Percentiles rank a stretch among this genome's conserved stretches.
Evolutionary conservation across 495 filamentous ascomycete genomes (phyloP).

Genomic region (Xylaria nigripes): DNA sequence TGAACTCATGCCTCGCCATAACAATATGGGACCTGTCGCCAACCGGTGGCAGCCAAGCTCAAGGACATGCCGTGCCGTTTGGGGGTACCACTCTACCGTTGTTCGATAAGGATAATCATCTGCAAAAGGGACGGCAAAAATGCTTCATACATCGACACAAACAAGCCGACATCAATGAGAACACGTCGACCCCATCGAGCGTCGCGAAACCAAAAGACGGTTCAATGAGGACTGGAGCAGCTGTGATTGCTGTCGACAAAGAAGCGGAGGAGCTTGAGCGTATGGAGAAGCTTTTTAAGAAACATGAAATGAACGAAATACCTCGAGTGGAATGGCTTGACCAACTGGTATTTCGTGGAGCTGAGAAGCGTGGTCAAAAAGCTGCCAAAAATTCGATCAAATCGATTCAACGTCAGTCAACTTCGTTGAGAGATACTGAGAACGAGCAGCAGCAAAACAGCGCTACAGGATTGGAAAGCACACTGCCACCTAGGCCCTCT

Average conservation of each 20-base stretch:
- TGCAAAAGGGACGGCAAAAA: slow-evolving; percentile 87
- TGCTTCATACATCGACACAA: slow-evolving; percentile 76
- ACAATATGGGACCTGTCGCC: slow-evolving; percentile 94
- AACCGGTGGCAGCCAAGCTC: slow-evolving; percentile 51
- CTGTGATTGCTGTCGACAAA: slow-evolving; percentile 34
- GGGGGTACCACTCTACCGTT: slow-evolving; percentile 85
- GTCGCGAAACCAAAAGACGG: slow-evolving; percentile 43
- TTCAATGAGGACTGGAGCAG: slow-evolving; percentile 14
- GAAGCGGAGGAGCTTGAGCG: slow-evolving; percentile 72
- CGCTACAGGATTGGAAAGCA: slow-evolving; percentile 26
- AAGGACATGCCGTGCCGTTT: slow-evolving; percentile 77
- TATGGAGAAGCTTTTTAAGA: slow-evolving; percentile 83
- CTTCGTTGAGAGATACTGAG: slow-evolving; percentile 19
- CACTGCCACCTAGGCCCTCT: slow-evolving; percentile 45
- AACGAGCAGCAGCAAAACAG: slow-evolving; percentile 30
- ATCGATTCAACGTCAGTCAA: slow-evolving; percentile 27
- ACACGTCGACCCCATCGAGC: slow-evolving; percentile 68
- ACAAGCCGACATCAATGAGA: slow-evolving; percentile 77
- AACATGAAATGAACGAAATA: slow-evolving; percentile 96
- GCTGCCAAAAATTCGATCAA: slow-evolving; percentile 37
- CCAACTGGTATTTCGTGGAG: slow-evolving; percentile 76
- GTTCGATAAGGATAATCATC: slow-evolving; percentile 81
- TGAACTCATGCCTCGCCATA: slow-evolving; percentile 76
- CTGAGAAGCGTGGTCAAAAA: slow-evolving; percentile 65
- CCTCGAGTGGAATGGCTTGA: slow-evolving; percentile 91